These are phyloP conservation scores for Xylariomycetidae sp. DNA, from an alignment of 2,329 filamentous ascomycete genomes.

Conservation along the genomic window DNA sequence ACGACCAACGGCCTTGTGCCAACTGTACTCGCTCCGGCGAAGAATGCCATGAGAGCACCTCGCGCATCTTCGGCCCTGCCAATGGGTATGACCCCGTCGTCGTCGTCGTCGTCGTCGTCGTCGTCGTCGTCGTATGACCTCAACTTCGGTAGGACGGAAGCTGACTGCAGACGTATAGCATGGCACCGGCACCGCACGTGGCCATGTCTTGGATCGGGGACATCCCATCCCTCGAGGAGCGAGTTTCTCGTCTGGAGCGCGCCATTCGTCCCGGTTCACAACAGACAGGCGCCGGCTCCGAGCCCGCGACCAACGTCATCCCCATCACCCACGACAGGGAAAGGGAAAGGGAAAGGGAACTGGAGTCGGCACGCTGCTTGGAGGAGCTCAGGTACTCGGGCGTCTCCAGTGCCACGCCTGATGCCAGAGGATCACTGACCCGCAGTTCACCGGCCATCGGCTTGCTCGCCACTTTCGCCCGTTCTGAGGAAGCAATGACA, in stretches of 20 bases:
- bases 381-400: background rate
- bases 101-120: background rate
- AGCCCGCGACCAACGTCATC: no score
- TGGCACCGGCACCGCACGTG: background rate
- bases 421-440: background rate
- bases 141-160: background rate
- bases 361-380: background rate
- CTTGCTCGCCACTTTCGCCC: conserved; percentile 3
- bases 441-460: conserved; percentile 3
- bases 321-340: no score
- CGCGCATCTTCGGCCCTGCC: background rate
- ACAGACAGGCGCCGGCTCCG: background rate
- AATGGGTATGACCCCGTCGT: conserved; percentile 1
- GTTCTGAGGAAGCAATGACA: conserved; percentile 1
- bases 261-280: background rate
- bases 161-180: background rate
- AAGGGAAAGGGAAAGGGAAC: no score
- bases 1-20: conserved; percentile 6
- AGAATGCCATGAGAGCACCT: conserved; percentile 5
- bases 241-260: conserved; percentile 1
- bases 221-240: conserved; percentile 3
- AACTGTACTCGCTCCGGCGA: conserved; percentile 9
- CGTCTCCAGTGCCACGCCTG: background rate
- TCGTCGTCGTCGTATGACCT: background rate
- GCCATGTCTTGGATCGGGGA: conserved; percentile 2